Percentiles rank a stretch among this genome's conserved stretches.
Conservation (phyloP, 2,329 filamentous ascomycete genomes). For the Talaromyces pinophilus region DNA sequence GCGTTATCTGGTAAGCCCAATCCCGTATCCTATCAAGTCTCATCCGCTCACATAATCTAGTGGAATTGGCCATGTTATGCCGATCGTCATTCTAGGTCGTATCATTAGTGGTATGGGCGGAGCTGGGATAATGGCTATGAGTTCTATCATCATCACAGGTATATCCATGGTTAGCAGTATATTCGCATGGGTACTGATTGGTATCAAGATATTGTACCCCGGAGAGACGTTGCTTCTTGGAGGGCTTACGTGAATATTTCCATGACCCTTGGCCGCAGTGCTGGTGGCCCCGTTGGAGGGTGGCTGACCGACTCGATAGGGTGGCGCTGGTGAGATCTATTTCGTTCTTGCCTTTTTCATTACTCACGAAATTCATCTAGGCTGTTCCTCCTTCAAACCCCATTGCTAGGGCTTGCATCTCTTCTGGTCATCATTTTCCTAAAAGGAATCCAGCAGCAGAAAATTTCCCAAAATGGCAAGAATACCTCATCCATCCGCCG, state of each 20-base stretch:
- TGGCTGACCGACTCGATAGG: slow-evolving; percentile 63
- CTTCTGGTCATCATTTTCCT: slow-evolving; percentile 50
- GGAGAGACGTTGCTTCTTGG: slow-evolving; percentile 51
- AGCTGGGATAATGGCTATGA: slow-evolving; percentile 48
- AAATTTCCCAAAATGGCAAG: neutral
- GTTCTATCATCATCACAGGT: slow-evolving; percentile 51
- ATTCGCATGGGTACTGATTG: neutral
- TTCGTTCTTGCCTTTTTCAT: neutral
- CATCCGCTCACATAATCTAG: slow-evolving; percentile 25
- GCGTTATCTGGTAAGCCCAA: slow-evolving; percentile 37
- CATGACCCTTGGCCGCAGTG: slow-evolving; percentile 52
- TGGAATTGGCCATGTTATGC: slow-evolving; percentile 41
- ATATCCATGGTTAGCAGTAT: slow-evolving; percentile 1
- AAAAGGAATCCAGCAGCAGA: slow-evolving; percentile 6
- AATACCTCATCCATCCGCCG: slow-evolving; percentile 32
- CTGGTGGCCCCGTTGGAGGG: slow-evolving; percentile 61
- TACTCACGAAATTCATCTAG: slow-evolving; percentile 28
- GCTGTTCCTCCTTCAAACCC: slow-evolving; percentile 60
- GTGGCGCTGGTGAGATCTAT: slow-evolving; percentile 60
- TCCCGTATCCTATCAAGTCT: neutral
- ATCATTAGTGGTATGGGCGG: slow-evolving; percentile 48
- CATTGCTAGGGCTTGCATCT: slow-evolving; percentile 55
- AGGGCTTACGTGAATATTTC: slow-evolving; percentile 56
- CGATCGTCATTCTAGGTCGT: slow-evolving; percentile 45
- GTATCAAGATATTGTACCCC: slow-evolving; percentile 48